Evolutionary conservation across 306 rosid genomes (phyloP), one percentile per base, ranked within the genome.

Genomic region (Cicer arietinum): DNA sequence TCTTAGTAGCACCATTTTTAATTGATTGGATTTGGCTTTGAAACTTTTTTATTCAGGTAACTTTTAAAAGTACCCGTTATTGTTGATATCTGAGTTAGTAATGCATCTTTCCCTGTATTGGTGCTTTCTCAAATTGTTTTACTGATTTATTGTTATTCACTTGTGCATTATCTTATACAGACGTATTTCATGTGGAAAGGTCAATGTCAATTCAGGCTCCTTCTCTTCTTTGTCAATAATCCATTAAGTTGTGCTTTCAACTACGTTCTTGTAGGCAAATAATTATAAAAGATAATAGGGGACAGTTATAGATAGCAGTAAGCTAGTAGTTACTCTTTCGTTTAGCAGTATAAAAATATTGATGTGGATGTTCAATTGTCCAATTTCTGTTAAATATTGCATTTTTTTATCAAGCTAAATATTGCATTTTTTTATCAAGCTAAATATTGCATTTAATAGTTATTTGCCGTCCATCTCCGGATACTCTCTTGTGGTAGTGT

Each of bases 181-280:
- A 69, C 16, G 10, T 52, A 16, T 70, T 53, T 58, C 73, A 45
- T 76, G 62, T 42, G 46, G 70, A 45, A 70, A 45, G 43, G 44
- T 69, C 40, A 69, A 61, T 39, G 37, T 53, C 72, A 58, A 58
- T 54, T 43, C 68, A 5, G 37, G 64, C 79, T 72, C 47, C 54
- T 66, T 30, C 61, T 67, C 66, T 74, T 77, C 46, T 45, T 72
- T 42, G 67, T 67, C 73, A 53, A 59, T 11, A 73, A 59, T 67
- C 57, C n/a, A 69, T 51, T 73, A n/a, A 22, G 69, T 43, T 25
- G 17, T 66, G 47, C 43, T 67, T 68, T 57, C 48, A 46, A 10
- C 73, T 4, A 59, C 68, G 60, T 51, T 73, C 44, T 76, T 77
- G 56, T 73, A 53, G 54, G 10, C 63, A 18, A n/a, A 20, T 71